phyloP scores from a whole-genome alignment of 2,329 filamentous ascomycete species.

The Diaporthe sp. region DNA sequence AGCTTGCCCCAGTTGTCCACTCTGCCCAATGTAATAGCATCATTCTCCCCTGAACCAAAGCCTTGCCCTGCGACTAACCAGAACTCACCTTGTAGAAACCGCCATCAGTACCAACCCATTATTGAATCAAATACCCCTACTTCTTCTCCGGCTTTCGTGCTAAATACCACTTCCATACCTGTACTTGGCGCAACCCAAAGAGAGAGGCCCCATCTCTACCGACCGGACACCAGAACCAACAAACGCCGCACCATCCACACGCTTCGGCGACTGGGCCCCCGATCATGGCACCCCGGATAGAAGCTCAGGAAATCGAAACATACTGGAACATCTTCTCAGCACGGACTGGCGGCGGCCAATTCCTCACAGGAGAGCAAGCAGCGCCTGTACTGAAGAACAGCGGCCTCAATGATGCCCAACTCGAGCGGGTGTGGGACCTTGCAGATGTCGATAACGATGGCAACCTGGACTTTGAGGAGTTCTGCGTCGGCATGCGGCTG shows the following conservation, averaged over 20 bases:
- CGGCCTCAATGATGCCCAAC: conserved; percentile 77
- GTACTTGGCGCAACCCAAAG: background rate
- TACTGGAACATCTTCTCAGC: conserved; percentile 77
- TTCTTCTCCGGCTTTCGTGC: background rate
- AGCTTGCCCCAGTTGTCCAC: conserved; percentile 21
- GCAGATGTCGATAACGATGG: conserved; percentile 98
- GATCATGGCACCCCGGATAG: conserved; percentile 72
- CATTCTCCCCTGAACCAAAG: conserved; percentile 30
- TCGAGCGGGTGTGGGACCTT: conserved; percentile 98
- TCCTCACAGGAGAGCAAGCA: conserved; percentile 72
- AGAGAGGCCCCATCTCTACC: background rate
- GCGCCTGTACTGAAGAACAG: conserved; percentile 76
- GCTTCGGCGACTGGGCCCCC: background rate
- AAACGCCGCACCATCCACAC: conserved; percentile 2
- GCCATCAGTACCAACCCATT: background rate
- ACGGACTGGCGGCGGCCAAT: conserved; percentile 72
- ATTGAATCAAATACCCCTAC: background rate
- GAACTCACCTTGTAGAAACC: conserved; percentile 1
- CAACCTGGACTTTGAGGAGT: conserved; percentile 98
- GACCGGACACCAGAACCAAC: conserved; percentile 8
- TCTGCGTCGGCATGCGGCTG: conserved; percentile 97
- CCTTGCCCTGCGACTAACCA: background rate
- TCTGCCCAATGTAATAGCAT: conserved; percentile 32
- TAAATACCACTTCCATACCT: background rate
- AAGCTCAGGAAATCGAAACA: conserved; percentile 73